phyloP scores from a whole-genome alignment of 805 yeast genomes.

The Wickerhamiella lipophila region DNA sequence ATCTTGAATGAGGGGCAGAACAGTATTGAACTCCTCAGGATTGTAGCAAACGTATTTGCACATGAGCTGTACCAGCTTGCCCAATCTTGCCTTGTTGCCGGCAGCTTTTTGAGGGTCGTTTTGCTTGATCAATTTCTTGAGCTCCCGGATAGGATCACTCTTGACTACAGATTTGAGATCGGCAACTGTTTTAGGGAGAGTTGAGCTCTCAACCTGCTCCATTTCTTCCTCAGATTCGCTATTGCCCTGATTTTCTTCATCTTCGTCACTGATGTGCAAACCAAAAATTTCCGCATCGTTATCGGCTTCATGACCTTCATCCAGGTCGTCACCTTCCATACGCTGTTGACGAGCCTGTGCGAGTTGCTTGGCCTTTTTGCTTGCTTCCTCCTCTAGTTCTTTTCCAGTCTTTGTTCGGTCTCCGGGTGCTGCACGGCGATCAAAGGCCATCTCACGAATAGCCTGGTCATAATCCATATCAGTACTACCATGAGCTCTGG shows the following conservation, averaged over 20 bases:
- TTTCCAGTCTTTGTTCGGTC: constrained; percentile 35
- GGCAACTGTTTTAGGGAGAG: constrained; percentile 6
- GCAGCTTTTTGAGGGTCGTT: constrained; percentile 67
- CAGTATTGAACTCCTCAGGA: not conserved
- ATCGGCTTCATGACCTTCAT: constrained; percentile 26
- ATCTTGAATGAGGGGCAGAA: constrained; percentile 28
- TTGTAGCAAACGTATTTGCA: constrained; percentile 39
- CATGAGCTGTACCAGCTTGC: constrained; percentile 47
- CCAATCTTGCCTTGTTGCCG: constrained; percentile 70
- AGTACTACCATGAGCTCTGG: not conserved
- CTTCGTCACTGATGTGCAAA: constrained; percentile 17
- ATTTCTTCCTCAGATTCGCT: constrained; percentile 39
- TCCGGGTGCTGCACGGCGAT: constrained; percentile 31
- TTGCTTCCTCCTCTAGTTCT: constrained; percentile 30
- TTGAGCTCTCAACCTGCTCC: constrained; percentile 12
- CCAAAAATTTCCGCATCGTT: constrained; percentile 35
- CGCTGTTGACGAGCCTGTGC: constrained; percentile 29
- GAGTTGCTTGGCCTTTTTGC: constrained; percentile 24
- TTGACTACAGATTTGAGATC: constrained; percentile 13
- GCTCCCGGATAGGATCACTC: constrained; percentile 16
- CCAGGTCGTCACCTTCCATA: constrained; percentile 29
- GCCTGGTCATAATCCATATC: constrained; percentile 26
- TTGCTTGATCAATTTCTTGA: constrained; percentile 43
- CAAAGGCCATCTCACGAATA: constrained; percentile 32
- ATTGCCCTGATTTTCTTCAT: constrained; percentile 15